Evolutionary conservation across 1,139 yeast genomes (phyloP).

Genomic region (Hyphopichia burtonii): DNA sequence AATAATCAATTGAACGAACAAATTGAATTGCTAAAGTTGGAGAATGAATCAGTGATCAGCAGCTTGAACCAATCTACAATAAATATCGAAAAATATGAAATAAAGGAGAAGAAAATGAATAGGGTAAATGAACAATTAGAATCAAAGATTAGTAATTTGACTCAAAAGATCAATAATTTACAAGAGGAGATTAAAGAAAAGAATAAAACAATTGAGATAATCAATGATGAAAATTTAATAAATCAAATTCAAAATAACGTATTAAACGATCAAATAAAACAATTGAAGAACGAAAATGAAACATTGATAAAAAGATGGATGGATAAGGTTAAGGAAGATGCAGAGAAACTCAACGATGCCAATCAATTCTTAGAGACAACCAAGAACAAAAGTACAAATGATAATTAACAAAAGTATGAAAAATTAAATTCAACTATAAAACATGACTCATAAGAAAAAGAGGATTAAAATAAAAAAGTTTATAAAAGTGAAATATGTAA

Average conservation of each 20-base stretch:
- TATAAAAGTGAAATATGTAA: not conserved
- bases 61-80: conserved; percentile 26
- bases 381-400: not conserved
- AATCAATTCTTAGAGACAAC: conserved; percentile 37
- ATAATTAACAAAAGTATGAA: not conserved
- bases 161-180: conserved; percentile 30
- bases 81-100: conserved; percentile 21
- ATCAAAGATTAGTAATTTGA: conserved; percentile 21
- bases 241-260: conserved; percentile 70
- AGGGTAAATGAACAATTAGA: conserved; percentile 19
- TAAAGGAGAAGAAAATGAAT: conserved; percentile 10
- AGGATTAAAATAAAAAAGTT: not conserved
- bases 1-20: not conserved
- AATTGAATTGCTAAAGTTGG: conserved; percentile 5
- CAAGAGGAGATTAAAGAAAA: conserved; percentile 52
- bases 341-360: conserved; percentile 57
- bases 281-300: conserved; percentile 46
- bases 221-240: conserved; percentile 72
- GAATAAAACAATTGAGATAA: conserved; percentile 54
- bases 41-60: conserved; percentile 17
- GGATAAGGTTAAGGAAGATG: conserved; percentile 55
- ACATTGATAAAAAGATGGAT: conserved; percentile 60
- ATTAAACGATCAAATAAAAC: conserved; percentile 41
- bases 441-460: not conserved
- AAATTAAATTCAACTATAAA: not conserved